Evolutionary conservation across 2,329 filamentous ascomycete genomes (phyloP), one percentile per base, ranked within the genome.

Genomic region (Colletotrichum musicola): DNA sequence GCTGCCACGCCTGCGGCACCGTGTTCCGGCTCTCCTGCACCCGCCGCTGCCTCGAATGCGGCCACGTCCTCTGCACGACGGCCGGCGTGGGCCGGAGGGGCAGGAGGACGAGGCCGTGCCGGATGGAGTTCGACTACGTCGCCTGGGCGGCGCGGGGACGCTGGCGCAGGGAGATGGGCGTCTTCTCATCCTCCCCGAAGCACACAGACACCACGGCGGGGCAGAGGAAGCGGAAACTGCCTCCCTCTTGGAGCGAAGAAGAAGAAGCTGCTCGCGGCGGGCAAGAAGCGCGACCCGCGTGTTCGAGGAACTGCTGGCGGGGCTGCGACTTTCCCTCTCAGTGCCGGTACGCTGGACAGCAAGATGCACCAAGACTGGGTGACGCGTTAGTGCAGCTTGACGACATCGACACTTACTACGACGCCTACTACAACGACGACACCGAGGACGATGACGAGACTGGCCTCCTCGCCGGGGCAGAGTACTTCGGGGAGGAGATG

Each of bases 1-100:
- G 61, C 27, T 82, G 80, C 70, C 73, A 77, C 69, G 1, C 27
- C 12, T 82, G 81, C 73, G 16, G 47, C 13, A 56, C 14, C 2
- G 30, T 38, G 1, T 80, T 77, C 72, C 72, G 66, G 49, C 65
- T 81, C 6, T 70, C 71, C 56, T 74, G 71, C 67, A 82, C 80
- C 51, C 77, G 78, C 10, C 75, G 78, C 22, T 81, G 83, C 59
- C 77, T 84, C 53, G 73, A 77, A 46, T 82, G 82, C 75, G 73
- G 74, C 62, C 79, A 81, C 74, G 57, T 55, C 35, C 75, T 78
- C 68, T 82, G 82, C 73, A 75, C 25, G 70, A 72, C 30, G 38
- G 59, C 22, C 54, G 30, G 30, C 2, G 18, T 55, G 66, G 50
- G 53, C 47, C 60, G 60, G 47, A 62, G 68, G 42, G 54, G 40